A percentile compares a stretch with the other conserved stretches of the same genome.
Conservation (phyloP, 2,329 filamentous ascomycete genomes). For the Botrytis pseudocinerea region DNA sequence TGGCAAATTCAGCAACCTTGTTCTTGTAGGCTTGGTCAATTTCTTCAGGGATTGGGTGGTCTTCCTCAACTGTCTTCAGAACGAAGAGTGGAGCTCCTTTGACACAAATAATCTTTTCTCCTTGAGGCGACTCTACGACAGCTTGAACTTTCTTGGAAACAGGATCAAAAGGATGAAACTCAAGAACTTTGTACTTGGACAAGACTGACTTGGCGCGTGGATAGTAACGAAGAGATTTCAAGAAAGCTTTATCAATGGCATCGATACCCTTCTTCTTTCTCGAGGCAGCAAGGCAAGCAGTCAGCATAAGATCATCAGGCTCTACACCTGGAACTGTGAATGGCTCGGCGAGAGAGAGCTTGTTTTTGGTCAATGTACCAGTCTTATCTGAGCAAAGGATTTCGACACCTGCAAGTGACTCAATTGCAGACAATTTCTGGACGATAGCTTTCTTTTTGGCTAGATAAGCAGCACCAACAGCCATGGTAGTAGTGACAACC, state of each 20-base stretch:
- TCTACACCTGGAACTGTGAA: slow-evolving; percentile 82
- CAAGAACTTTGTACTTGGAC: slow-evolving; percentile 79
- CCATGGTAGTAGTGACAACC: slow-evolving; percentile 93
- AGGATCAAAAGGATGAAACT: slow-evolving; percentile 87
- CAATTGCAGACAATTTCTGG: slow-evolving; percentile 88
- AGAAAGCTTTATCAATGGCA: slow-evolving; percentile 91
- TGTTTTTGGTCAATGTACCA: slow-evolving; percentile 91
- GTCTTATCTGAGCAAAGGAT: slow-evolving; percentile 96
- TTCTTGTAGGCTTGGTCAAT: slow-evolving; percentile 86
- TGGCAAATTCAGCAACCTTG: slow-evolving; percentile 88
- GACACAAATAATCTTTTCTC: slow-evolving; percentile 83
- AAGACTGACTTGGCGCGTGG: slow-evolving; percentile 79
- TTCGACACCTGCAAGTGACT: slow-evolving; percentile 88
- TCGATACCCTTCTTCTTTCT: slow-evolving; percentile 96
- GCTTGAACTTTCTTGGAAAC: slow-evolving; percentile 92
- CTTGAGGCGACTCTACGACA: slow-evolving; percentile 78
- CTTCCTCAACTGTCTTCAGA: slow-evolving; percentile 82
- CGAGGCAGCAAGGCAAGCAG: slow-evolving; percentile 84
- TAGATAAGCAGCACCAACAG: slow-evolving; percentile 86
- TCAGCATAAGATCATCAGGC: slow-evolving; percentile 86
- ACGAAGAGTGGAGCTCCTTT: slow-evolving; percentile 90
- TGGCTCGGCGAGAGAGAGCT: slow-evolving; percentile 82
- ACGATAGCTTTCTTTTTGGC: slow-evolving; percentile 93
- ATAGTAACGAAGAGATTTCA: slow-evolving; percentile 81
- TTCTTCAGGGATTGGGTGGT: slow-evolving; percentile 74